phyloP scores from a whole-genome alignment of 1,139 yeast genomes.

The Pichia cactophila region DNA sequence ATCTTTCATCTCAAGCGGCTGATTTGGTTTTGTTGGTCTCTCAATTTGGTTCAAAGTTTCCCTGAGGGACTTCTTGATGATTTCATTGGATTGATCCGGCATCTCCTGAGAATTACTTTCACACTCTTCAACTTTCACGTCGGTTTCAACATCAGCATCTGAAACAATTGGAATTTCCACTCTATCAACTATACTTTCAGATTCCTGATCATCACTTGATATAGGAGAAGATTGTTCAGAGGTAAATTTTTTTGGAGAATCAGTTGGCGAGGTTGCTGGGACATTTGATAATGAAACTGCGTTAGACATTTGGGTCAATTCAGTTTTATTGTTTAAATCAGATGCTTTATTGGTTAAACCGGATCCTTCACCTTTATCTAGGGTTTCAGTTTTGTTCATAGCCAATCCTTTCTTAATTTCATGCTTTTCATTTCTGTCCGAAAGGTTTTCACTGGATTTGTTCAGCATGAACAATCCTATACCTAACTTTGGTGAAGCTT shows the following conservation, averaged over 20 bases:
- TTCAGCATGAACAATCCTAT: constrained; percentile 8
- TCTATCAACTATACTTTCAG: constrained; percentile 1
- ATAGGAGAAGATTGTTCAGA: neutral
- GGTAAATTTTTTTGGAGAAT: neutral
- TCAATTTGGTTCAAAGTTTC: constrained; percentile 23
- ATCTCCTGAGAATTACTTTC: neutral
- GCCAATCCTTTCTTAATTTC: neutral
- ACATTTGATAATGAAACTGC: neutral
- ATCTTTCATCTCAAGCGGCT: constrained; percentile 70
- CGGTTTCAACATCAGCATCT: neutral
- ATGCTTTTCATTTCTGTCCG: constrained; percentile 4
- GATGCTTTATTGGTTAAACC: neutral
- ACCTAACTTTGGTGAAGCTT: constrained; percentile 11
- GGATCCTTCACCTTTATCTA: neutral
- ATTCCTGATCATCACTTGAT: neutral
- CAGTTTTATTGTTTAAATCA: neutral
- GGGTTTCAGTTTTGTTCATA: neutral
- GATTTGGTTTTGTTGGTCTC: constrained; percentile 40
- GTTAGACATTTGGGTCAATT: neutral
- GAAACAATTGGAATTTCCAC: neutral
- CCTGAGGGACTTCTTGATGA: constrained; percentile 22
- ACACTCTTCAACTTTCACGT: neutral
- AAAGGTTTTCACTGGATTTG: constrained; percentile 8
- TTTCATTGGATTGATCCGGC: constrained; percentile 14
- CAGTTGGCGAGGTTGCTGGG: neutral